phyloP scores from a whole-genome alignment of 306 rosid genomes.

The Gynostemma pentaphyllum region DNA sequence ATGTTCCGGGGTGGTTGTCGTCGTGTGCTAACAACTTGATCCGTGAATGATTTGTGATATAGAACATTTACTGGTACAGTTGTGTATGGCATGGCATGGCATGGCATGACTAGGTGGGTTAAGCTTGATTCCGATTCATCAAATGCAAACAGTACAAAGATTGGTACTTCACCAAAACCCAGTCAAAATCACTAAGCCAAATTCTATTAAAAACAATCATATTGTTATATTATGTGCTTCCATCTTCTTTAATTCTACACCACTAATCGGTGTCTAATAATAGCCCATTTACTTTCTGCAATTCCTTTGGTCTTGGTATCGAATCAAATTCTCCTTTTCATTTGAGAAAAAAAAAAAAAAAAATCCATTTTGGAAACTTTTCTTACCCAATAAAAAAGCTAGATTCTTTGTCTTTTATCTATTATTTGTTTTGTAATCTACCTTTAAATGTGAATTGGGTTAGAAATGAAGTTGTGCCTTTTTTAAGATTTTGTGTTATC shows the following conservation, averaged over 20 bases:
- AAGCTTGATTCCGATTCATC: neutral
- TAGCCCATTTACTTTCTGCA: neutral
- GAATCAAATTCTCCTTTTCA: neutral
- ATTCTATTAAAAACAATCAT: neutral
- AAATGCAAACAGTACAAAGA: neutral
- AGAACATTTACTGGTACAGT: neutral
- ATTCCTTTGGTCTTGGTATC: neutral
- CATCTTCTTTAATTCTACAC: neutral
- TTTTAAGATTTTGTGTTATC: neutral
- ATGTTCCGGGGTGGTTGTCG: neutral
- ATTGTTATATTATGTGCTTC: no score
- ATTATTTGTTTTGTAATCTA: neutral
- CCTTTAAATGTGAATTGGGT: neutral
- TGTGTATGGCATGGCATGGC: no score
- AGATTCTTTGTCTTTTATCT: neutral
- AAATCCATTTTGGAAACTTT: neutral
- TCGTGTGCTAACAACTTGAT: conserved; percentile 1
- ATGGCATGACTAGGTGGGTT: neutral
- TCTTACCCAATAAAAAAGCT: neutral
- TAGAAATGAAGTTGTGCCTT: neutral
- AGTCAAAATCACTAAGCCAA: conserved; percentile 1
- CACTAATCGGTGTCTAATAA: no score
- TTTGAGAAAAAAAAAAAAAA: neutral
- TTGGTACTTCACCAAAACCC: neutral
- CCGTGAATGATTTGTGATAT: neutral